Conservation (phyloP, 306 rosid genomes). For the Cicer cuneatum region DNA sequence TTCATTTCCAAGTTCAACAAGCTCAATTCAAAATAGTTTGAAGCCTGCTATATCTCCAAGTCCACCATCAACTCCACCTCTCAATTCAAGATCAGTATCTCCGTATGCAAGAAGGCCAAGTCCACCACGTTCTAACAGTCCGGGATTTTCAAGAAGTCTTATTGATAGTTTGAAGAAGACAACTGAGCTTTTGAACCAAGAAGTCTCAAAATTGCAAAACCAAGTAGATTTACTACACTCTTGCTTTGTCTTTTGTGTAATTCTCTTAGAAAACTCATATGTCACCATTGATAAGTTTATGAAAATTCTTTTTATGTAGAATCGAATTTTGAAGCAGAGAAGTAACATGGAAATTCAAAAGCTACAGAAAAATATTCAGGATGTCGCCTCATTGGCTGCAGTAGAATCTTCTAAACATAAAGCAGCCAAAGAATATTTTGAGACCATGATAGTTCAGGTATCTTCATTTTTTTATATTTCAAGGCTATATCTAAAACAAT, state of each 20-base stretch:
- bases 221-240: slow-evolving; percentile 56
- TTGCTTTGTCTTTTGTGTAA: neutral
- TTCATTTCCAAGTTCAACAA: slow-evolving; percentile 67
- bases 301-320: slow-evolving; percentile 53
- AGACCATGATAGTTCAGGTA: slow-evolving; percentile 72
- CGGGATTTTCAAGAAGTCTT: slow-evolving; percentile 77
- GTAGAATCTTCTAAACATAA: slow-evolving; percentile 62
- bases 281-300: slow-evolving; percentile 23
- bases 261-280: slow-evolving; percentile 1
- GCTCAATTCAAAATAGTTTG: slow-evolving; percentile 63
- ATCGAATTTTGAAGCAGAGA: slow-evolving; percentile 65
- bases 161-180: slow-evolving; percentile 78
- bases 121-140: slow-evolving; percentile 65
- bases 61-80: slow-evolving; percentile 53
- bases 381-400: slow-evolving; percentile 51
- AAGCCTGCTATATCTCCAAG: slow-evolving; percentile 51
- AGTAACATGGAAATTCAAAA: slow-evolving; percentile 56
- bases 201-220: slow-evolving; percentile 65
- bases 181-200: slow-evolving; percentile 70
- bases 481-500: too few species aligned
- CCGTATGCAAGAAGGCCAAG: slow-evolving; percentile 76
- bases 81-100: slow-evolving; percentile 60
- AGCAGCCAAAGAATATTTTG: slow-evolving; percentile 56
- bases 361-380: slow-evolving; percentile 52
- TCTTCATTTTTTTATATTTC: slow-evolving; percentile 15